These are phyloP conservation scores for Besnoitia besnoiti DNA, from an alignment of 169 alveolate species.

Conservation along the genomic window DNA sequence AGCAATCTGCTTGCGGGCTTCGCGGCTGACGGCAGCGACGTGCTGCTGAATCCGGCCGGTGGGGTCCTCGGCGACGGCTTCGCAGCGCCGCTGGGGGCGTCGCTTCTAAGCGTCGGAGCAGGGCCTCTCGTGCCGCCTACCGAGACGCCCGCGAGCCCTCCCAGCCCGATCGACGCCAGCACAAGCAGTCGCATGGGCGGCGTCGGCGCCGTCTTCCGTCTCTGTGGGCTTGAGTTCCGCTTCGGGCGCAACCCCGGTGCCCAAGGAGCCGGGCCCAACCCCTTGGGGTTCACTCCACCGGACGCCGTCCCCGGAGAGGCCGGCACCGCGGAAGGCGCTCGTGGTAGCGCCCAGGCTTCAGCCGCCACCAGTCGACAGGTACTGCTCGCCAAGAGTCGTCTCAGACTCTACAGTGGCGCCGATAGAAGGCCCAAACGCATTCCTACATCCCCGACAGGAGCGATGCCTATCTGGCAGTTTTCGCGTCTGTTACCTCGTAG, in stretches of 20 bases:
- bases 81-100: background rate
- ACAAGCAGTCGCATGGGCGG: background rate
- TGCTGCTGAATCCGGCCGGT: background rate
- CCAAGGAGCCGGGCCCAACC: background rate
- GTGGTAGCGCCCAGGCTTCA: background rate
- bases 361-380: constrained; percentile 7
- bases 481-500: too few species aligned
- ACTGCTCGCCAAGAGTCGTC: background rate
- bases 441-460: too few species aligned
- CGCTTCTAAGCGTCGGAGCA: background rate
- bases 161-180: background rate
- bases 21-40: background rate
- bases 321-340: background rate
- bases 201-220: constrained; percentile 8
- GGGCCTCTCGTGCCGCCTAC: background rate
- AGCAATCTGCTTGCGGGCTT: background rate
- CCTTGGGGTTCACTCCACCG: background rate
- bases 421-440: too few species aligned
- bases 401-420: too few species aligned
- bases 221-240: background rate
- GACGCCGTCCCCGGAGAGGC: too few species aligned
- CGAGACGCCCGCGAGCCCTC: background rate
- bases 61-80: background rate
- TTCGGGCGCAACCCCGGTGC: background rate
- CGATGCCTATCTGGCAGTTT: too few species aligned